Conservation (phyloP, 1,284 basidiomycete species). For the Macrocystidia cucumis region DNA sequence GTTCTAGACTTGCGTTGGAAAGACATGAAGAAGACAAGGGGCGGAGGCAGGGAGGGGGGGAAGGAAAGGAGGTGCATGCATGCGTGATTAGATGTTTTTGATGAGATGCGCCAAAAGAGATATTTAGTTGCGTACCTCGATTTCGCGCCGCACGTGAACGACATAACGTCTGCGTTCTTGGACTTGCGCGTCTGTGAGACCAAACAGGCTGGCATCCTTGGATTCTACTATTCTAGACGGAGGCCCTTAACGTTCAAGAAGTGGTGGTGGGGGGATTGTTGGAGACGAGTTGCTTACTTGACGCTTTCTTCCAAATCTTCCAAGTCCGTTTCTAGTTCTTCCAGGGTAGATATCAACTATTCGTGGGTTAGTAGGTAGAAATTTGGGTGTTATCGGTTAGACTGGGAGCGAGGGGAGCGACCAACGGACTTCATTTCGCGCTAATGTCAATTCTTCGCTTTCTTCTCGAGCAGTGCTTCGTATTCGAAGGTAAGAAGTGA, state of each 20-base stretch:
- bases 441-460: slow-evolving; percentile 69
- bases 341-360: slow-evolving; percentile 70
- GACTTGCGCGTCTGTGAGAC: slow-evolving; percentile 71
- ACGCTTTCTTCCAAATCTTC: slow-evolving; percentile 89
- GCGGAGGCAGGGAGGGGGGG: slow-evolving; percentile 4
- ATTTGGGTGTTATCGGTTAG: too few species aligned
- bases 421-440: slow-evolving; percentile 65
- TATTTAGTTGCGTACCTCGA: slow-evolving; percentile 53
- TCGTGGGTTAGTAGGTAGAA: slow-evolving; percentile 4
- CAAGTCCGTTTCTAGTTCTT: slow-evolving; percentile 74
- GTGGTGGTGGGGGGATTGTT: neutral
- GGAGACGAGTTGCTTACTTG: slow-evolving; percentile 34
- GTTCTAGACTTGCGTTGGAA: slow-evolving; percentile 41
- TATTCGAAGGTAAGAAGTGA: slow-evolving; percentile 72
- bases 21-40: slow-evolving; percentile 8
- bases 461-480: slow-evolving; percentile 56
- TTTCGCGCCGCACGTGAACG: slow-evolving; percentile 59
- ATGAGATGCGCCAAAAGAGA: neutral
- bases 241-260: slow-evolving; percentile 7
- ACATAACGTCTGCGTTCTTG: slow-evolving; percentile 69
- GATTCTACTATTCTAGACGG: slow-evolving; percentile 65
- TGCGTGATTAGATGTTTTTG: slow-evolving; percentile 1
- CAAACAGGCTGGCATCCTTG: slow-evolving; percentile 77
- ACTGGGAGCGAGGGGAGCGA: too few species aligned
- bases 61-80: slow-evolving; percentile 7